These are phyloP conservation scores for Castanea mollissima DNA, from an alignment of 306 rosid species.

Conservation along the genomic window DNA sequence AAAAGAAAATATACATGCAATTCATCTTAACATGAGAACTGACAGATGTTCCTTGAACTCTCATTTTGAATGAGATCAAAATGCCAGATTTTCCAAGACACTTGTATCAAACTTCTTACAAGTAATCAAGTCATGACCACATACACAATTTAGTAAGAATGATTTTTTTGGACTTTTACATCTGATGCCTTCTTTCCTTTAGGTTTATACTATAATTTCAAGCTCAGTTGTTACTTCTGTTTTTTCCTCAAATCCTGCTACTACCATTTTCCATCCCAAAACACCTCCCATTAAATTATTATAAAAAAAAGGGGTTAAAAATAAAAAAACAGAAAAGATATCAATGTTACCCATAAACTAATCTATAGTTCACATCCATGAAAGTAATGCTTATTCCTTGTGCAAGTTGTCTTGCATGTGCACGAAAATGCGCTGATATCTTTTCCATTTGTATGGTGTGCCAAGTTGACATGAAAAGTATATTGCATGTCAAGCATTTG, in stretches of 20 bases:
- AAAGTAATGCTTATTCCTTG: not conserved
- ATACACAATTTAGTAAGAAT: not conserved
- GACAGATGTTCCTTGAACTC: not conserved
- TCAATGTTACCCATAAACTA: not conserved
- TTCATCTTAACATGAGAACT: not conserved
- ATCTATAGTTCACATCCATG: not conserved
- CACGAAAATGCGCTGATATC: not conserved
- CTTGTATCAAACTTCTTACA: not conserved
- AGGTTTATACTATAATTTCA: not conserved
- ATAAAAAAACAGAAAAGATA: not conserved
- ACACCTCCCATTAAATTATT: too few relatives aligned
- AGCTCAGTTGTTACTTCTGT: not conserved
- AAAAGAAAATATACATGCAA: not conserved
- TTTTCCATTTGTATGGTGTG: not conserved
- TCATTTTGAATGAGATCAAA: not conserved
- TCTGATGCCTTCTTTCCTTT: not conserved
- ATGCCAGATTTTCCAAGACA: conserved; percentile 6
- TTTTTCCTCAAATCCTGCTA: not conserved
- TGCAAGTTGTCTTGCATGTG: not conserved
- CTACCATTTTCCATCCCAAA: too few relatives aligned
- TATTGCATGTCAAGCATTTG: not conserved
- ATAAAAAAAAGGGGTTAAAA: too few relatives aligned
- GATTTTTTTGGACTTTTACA: not conserved
- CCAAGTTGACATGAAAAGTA: not conserved
- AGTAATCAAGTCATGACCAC: not conserved